phyloP scores from a whole-genome alignment of 2,329 filamentous ascomycete species.

The Dothideomycetes sp. region DNA sequence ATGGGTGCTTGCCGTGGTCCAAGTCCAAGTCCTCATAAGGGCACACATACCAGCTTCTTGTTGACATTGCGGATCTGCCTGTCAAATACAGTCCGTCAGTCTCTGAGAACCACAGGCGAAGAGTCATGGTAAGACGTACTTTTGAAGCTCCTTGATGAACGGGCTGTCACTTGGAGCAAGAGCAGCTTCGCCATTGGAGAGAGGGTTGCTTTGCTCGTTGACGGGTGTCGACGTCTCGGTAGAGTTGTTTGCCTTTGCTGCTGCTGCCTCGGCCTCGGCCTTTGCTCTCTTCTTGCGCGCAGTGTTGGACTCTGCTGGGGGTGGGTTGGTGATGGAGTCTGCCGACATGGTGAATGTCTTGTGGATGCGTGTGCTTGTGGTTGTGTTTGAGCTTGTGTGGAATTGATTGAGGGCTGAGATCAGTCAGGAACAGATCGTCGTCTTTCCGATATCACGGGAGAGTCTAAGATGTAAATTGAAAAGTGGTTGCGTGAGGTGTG shows the following conservation, averaged over 20 bases:
- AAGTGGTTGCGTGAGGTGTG: no score
- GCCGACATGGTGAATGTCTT: slow-evolving; percentile 46
- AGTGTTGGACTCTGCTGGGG: slow-evolving; percentile 47
- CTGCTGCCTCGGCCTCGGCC: slow-evolving; percentile 25
- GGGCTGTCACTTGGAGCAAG: slow-evolving; percentile 58
- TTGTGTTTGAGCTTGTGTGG: background rate
- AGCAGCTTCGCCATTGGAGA: slow-evolving; percentile 49
- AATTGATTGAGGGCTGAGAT: no score
- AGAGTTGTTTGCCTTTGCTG: slow-evolving; percentile 19
- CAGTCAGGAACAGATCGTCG: no score
- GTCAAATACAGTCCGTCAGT: slow-evolving; percentile 9
- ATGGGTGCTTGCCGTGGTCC: background rate
- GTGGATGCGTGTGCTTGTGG: background rate
- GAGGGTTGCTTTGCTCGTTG: background rate
- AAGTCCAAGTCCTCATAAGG: background rate
- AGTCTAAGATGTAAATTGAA: no score
- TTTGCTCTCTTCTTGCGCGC: slow-evolving; percentile 43
- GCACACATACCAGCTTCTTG: slow-evolving; percentile 76
- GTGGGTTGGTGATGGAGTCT: slow-evolving; percentile 51
- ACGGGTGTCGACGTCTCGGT: background rate
- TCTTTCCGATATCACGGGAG: no score
- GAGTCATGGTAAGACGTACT: slow-evolving; percentile 46
- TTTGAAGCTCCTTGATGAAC: slow-evolving; percentile 81
- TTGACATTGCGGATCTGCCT: slow-evolving; percentile 85
- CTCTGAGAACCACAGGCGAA: slow-evolving; percentile 9